Evolutionary conservation across 2,329 filamentous ascomycete genomes (phyloP).

Genomic region (Alternaria triticina): DNA sequence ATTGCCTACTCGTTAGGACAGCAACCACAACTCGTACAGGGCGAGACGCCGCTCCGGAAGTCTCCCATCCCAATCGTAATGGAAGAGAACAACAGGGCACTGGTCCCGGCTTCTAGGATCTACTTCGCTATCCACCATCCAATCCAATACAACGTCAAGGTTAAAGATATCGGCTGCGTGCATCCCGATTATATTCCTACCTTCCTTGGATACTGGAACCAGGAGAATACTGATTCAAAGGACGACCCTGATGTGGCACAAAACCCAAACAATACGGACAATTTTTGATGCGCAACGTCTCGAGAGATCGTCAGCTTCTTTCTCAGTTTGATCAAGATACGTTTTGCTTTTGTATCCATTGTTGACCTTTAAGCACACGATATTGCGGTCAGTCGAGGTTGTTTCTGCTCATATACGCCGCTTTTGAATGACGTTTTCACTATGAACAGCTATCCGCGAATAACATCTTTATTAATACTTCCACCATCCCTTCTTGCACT

Average conservation of each 20-base stretch:
- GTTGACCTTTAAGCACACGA: too few relatives aligned
- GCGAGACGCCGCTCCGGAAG: background rate
- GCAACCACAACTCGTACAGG: background rate
- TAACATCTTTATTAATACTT: too few relatives aligned
- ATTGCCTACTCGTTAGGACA: background rate
- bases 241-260: background rate
- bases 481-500: too few relatives aligned
- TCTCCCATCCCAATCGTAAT: background rate
- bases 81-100: background rate
- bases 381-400: background rate
- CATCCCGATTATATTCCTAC: background rate
- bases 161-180: background rate
- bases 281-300: background rate
- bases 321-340: background rate
- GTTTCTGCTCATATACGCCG: background rate
- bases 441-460: background rate
- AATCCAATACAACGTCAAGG: conserved; percentile 6
- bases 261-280: background rate
- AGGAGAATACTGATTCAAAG: background rate
- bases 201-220: conserved; percentile 3
- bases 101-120: background rate
- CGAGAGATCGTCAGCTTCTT: background rate
- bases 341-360: too few relatives aligned
- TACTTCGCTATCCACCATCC: conserved; percentile 11
- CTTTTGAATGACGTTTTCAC: background rate